phyloP scores from a whole-genome alignment of 352 stramenopile species.

The Globisporangium cylindrosporum region DNA sequence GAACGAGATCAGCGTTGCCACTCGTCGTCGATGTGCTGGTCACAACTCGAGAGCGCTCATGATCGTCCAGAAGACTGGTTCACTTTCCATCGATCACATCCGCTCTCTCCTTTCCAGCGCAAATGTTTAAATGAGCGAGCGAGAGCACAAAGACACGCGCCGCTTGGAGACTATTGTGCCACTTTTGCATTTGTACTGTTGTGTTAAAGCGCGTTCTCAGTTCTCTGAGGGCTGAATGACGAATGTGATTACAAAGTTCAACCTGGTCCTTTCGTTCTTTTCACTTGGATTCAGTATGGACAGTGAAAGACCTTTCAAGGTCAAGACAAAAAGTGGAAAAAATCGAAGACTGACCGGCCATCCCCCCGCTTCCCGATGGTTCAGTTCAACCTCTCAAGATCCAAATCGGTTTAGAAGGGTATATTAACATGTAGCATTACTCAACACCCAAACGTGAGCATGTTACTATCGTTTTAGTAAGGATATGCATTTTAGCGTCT shows the following conservation, averaged over 20 bases:
- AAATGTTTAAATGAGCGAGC: not conserved
- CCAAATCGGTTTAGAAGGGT: not conserved
- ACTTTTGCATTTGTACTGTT: too few relatives aligned
- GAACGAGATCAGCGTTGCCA: too few relatives aligned
- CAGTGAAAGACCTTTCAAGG: slow-evolving; percentile 1
- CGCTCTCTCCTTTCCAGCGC: too few relatives aligned
- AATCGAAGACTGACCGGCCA: not conserved
- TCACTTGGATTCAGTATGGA: slow-evolving; percentile 7
- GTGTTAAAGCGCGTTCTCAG: too few relatives aligned
- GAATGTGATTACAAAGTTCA: not conserved
- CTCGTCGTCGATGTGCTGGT: not conserved
- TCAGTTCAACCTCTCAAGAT: not conserved
- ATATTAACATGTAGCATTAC: not conserved
- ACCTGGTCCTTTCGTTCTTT: not conserved
- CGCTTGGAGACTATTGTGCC: not conserved
- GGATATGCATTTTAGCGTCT: not conserved
- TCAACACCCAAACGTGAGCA: too few relatives aligned
- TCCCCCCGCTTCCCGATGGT: slow-evolving; percentile 2
- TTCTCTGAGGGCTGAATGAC: too few relatives aligned
- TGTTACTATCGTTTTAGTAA: not conserved
- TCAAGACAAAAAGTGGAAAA: not conserved
- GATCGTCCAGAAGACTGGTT: not conserved
- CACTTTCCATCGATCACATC: not conserved
- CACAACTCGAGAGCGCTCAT: not conserved
- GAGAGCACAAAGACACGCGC: not conserved